Evolutionary conservation across 2,329 filamentous ascomycete species (phyloP).

Genomic region (Simplicillium aogashimaense): DNA sequence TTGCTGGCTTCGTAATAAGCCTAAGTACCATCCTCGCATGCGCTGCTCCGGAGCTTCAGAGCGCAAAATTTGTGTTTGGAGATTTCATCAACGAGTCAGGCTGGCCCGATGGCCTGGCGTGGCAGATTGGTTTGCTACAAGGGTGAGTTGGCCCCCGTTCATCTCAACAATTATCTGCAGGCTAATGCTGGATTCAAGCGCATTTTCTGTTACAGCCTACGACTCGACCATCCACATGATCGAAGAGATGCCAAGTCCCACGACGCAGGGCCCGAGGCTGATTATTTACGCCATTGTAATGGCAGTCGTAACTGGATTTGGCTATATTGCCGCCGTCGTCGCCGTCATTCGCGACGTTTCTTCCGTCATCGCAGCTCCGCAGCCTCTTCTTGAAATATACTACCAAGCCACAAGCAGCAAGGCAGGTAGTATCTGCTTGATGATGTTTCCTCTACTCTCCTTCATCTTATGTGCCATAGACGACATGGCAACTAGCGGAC

Average conservation of each 20-base stretch:
- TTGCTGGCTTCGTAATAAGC: constrained; percentile 53
- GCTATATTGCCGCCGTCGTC: not conserved
- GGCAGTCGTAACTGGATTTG: constrained; percentile 42
- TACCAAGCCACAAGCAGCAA: not conserved
- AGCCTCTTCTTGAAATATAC: not conserved
- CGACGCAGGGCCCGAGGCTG: constrained; percentile 46
- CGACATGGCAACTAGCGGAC: not conserved
- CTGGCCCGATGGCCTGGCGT: too few species aligned
- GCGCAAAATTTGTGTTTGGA: too few species aligned
- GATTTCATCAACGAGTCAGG: too few species aligned
- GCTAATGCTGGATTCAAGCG: not conserved
- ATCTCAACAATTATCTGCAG: too few species aligned
- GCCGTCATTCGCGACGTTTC: not conserved
- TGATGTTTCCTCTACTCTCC: not conserved
- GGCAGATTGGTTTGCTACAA: too few species aligned
- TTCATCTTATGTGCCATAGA: not conserved
- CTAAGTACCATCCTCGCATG: constrained; percentile 54
- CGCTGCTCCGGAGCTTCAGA: constrained; percentile 42
- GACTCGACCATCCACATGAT: constrained; percentile 32
- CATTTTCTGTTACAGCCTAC: constrained; percentile 17
- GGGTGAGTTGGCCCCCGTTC: too few species aligned
- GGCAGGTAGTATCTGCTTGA: not conserved
- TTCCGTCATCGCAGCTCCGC: not conserved
- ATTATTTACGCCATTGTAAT: constrained; percentile 51
- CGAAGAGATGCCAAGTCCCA: constrained; percentile 39